phyloP scores from a whole-genome alignment of 441 rosid species.

The Pelargonium cotyledonis region DNA sequence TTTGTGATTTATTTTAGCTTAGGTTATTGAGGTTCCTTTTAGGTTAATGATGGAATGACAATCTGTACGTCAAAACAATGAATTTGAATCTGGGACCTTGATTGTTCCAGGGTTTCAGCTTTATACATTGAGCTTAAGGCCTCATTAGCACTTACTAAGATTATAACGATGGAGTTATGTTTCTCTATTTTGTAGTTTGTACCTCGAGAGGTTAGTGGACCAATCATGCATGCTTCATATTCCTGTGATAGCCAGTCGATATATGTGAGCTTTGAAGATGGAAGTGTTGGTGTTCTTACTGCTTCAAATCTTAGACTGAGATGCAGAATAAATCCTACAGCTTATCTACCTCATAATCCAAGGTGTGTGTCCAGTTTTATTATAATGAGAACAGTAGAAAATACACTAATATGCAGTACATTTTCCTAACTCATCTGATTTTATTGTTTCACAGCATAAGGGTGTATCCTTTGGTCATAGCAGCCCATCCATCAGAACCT shows the following conservation, averaged over 20 bases:
- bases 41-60: neutral
- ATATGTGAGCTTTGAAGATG: constrained; percentile 72
- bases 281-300: constrained; percentile 56
- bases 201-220: constrained; percentile 57
- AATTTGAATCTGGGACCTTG: neutral
- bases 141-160: too few species aligned
- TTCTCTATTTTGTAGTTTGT: constrained; percentile 42
- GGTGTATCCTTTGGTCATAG: constrained; percentile 69
- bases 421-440: constrained; percentile 6
- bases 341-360: constrained; percentile 61
- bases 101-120: neutral
- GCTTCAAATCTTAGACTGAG: constrained; percentile 53
- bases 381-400: neutral
- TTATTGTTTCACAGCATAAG: constrained; percentile 42
- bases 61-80: neutral
- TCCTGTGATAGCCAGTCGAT: constrained; percentile 70
- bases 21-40: neutral
- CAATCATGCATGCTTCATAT: constrained; percentile 76
- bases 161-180: neutral
- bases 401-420: too few species aligned
- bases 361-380: constrained; percentile 26
- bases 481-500: constrained; percentile 70
- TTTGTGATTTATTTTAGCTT: neutral
- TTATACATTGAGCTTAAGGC: neutral
- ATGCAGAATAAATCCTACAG: constrained; percentile 61